A percentile compares a stretch with the other conserved stretches of the same genome.
phyloP scores from a whole-genome alignment of 495 filamentous ascomycete genomes.

The Xylaria sp. region DNA sequence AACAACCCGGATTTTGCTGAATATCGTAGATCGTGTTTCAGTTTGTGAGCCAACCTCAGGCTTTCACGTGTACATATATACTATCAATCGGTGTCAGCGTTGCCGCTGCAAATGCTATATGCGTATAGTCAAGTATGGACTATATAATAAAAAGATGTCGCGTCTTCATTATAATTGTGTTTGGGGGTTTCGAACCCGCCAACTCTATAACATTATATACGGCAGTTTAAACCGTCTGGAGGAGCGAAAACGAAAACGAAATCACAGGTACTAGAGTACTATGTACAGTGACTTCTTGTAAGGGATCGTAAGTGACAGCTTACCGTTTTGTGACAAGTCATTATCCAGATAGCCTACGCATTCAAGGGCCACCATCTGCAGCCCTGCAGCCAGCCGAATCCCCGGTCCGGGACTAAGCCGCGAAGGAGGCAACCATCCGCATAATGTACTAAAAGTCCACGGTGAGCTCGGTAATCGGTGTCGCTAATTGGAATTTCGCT shows the following conservation, averaged over 20 bases:
- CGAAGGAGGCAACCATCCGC: constrained; percentile 4
- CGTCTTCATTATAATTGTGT: neutral
- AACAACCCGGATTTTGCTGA: neutral
- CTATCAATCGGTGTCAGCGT: neutral
- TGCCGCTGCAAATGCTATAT: neutral
- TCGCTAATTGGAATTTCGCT: neutral
- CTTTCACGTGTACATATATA: neutral
- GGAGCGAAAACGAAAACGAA: neutral
- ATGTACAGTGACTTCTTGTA: constrained; percentile 1
- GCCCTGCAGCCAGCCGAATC: constrained; percentile 21
- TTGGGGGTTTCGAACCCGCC: neutral
- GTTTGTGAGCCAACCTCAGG: neutral
- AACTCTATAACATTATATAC: neutral
- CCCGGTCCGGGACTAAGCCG: neutral
- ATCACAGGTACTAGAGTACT: neutral
- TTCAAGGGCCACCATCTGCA: constrained; percentile 21
- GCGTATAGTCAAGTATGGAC: neutral
- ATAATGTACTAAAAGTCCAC: constrained; percentile 1
- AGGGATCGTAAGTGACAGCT: neutral
- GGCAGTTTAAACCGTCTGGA: neutral
- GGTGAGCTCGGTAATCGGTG: neutral
- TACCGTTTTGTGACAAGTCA: constrained; percentile 20
- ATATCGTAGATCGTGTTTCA: neutral
- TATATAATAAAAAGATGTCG: neutral
- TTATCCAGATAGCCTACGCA: neutral